These are phyloP conservation scores for Scytalidium sp. DNA, from an alignment of 2,329 filamentous ascomycete species.

Conservation along the genomic window DNA sequence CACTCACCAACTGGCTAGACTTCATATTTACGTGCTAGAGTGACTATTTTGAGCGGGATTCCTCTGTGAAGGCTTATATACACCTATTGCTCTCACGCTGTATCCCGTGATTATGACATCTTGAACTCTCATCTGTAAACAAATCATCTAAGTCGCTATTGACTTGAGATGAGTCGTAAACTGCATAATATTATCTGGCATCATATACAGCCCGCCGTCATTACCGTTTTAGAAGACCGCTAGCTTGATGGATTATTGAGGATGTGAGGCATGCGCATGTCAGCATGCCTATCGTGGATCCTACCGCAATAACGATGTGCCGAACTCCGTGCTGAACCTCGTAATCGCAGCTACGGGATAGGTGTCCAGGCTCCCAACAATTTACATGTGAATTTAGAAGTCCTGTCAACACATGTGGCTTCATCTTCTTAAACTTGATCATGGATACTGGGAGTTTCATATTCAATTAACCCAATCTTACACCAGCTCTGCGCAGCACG, in stretches of 20 bases:
- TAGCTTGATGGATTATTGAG: no score
- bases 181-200: no score
- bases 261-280: no score
- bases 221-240: no score
- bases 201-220: no score
- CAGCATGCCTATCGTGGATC: no score
- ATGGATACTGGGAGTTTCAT: neutral
- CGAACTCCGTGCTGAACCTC: neutral
- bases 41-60: constrained; percentile 11
- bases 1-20: constrained; percentile 21
- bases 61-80: constrained; percentile 11
- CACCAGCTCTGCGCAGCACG: neutral
- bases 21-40: constrained; percentile 28
- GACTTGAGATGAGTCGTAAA: no score
- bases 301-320: neutral
- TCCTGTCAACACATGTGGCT: constrained; percentile 5
- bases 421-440: neutral
- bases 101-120: constrained; percentile 12
- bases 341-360: neutral
- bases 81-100: constrained; percentile 6
- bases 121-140: no score
- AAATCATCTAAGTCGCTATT: no score
- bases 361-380: constrained; percentile 9
- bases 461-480: neutral
- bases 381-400: constrained; percentile 19